Evolutionary conservation across 2,329 filamentous ascomycete genomes (phyloP).

Genomic region (Xylaria multiplex): DNA sequence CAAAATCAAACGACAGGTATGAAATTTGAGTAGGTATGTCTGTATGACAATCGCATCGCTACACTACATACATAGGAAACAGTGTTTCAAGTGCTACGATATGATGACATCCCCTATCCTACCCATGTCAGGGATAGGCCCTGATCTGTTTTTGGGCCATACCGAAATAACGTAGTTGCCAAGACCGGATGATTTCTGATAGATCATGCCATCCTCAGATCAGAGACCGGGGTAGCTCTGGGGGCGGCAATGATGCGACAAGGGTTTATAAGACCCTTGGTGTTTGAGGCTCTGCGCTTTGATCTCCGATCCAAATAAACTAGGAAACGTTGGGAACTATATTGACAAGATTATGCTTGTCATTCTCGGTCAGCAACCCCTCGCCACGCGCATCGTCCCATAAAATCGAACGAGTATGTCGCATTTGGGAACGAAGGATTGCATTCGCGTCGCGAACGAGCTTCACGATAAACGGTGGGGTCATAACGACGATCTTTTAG

Average conservation of each 20-base stretch:
- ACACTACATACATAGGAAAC: not conserved
- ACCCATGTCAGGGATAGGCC: constrained; percentile 5
- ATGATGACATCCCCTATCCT: not conserved
- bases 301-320: constrained; percentile 37
- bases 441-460: constrained; percentile 39
- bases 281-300: constrained; percentile 48
- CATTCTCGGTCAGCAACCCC: constrained; percentile 8
- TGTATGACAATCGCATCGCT: constrained; percentile 6
- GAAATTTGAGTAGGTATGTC: not conserved
- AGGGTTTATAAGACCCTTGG: constrained; percentile 41
- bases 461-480: constrained; percentile 23
- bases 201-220: constrained; percentile 46
- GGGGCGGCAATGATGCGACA: constrained; percentile 36
- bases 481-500: constrained; percentile 8
- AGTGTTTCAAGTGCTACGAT: constrained; percentile 22
- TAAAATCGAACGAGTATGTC: constrained; percentile 46
- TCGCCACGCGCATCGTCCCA: constrained; percentile 41
- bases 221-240: constrained; percentile 37
- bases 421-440: constrained; percentile 34
- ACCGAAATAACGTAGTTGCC: not conserved
- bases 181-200: constrained; percentile 35
- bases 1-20: constrained; percentile 1
- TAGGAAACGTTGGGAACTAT: constrained; percentile 12
- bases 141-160: not conserved
- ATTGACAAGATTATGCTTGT: constrained; percentile 8